These are phyloP conservation scores for Teratosphaeria epicoccoides DNA, from an alignment of 2,329 filamentous ascomycete species.

Conservation along the genomic window DNA sequence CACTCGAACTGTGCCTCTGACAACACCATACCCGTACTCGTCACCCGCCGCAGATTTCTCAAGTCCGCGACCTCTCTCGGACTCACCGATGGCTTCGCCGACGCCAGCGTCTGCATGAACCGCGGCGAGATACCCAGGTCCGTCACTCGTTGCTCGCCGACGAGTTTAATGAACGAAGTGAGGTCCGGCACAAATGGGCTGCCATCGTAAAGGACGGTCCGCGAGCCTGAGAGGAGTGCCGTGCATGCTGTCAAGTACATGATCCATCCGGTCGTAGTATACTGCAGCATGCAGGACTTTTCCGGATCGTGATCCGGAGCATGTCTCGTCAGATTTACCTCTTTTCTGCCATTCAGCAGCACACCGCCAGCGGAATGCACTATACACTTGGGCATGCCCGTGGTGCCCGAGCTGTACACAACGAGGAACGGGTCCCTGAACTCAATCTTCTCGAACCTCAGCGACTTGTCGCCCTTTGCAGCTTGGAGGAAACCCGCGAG, in stretches of 20 bases:
- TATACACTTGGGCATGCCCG: constrained; percentile 75
- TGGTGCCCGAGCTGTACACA: constrained; percentile 60
- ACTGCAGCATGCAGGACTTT: constrained; percentile 42
- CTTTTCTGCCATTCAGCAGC: constrained; percentile 50
- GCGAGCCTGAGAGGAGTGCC: constrained; percentile 49
- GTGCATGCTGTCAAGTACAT: constrained; percentile 64
- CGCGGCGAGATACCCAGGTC: constrained; percentile 65
- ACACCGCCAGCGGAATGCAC: constrained; percentile 64
- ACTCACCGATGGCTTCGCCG: constrained; percentile 42
- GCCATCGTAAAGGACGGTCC: constrained; percentile 68
- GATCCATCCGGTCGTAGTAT: constrained; percentile 69
- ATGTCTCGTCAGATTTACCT: constrained; percentile 45
- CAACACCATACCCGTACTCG: constrained; percentile 72
- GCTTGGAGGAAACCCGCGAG: constrained; percentile 33
- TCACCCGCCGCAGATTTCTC: constrained; percentile 49
- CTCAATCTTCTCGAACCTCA: constrained; percentile 49
- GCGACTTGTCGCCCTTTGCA: constrained; percentile 28
- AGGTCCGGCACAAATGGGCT: constrained; percentile 66
- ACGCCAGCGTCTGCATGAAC: constrained; percentile 64
- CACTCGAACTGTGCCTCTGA: constrained; percentile 68
- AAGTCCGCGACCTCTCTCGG: constrained; percentile 56
- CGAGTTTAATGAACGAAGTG: constrained; percentile 50
- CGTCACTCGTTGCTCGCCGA: constrained; percentile 55
- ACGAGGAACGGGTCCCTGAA: constrained; percentile 70
- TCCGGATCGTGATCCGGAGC: constrained; percentile 24